Evolutionary conservation across 352 stramenopile genomes (phyloP).

Genomic region (Phytophthora megakarya): DNA sequence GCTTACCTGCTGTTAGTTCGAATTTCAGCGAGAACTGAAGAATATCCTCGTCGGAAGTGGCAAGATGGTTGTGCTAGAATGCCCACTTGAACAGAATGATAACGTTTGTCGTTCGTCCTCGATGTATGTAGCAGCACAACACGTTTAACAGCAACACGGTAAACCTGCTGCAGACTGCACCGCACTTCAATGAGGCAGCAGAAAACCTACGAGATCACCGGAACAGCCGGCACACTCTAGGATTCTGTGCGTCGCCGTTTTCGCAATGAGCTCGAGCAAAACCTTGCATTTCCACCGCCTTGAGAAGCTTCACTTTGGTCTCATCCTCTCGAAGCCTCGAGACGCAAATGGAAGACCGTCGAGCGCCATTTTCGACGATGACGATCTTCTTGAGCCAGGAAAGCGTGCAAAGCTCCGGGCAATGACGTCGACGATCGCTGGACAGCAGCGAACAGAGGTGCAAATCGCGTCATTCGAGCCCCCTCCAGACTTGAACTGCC

Average conservation of each 20-base stretch:
- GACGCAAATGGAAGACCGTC: neutral
- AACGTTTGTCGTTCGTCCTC: too few relatives aligned
- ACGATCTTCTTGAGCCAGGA: constrained; percentile 33
- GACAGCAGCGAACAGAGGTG: constrained; percentile 20
- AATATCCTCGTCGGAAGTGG: neutral
- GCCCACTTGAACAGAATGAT: too few relatives aligned
- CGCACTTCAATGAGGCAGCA: neutral
- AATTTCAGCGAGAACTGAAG: constrained; percentile 9
- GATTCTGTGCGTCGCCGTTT: neutral
- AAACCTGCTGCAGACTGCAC: too few relatives aligned
- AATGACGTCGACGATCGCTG: constrained; percentile 22
- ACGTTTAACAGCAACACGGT: too few relatives aligned
- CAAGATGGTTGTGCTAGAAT: neutral
- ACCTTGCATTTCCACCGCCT: constrained; percentile 23
- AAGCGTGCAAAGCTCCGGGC: constrained; percentile 16
- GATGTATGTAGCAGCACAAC: neutral
- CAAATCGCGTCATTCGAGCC: constrained; percentile 33
- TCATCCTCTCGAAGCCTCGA: neutral
- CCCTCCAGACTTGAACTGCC: constrained; percentile 2
- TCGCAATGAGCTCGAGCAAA: neutral
- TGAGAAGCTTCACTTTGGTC: neutral
- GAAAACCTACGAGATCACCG: constrained; percentile 1
- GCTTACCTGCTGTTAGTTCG: constrained; percentile 12
- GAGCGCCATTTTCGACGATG: constrained; percentile 20
- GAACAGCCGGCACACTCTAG: constrained; percentile 5